A percentile compares a stretch with the other conserved stretches of the same genome.
Conservation (phyloP, 192 early-diverging fungal genomes). For the Physocladia obscura region DNA sequence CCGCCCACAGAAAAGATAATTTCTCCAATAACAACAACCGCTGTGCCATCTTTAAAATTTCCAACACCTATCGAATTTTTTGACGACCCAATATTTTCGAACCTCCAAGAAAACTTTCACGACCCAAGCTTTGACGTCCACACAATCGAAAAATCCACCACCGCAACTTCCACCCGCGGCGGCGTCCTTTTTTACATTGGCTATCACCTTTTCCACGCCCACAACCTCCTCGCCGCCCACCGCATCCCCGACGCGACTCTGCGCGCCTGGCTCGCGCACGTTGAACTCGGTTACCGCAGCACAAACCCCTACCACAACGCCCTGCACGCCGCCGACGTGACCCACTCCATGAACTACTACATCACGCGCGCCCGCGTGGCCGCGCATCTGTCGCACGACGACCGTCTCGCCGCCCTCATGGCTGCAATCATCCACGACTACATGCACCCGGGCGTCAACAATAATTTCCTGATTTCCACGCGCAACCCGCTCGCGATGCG, state of each 20-base stretch:
- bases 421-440: slow-evolving; percentile 50
- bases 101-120: slow-evolving; percentile 14
- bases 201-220: slow-evolving; percentile 30
- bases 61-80: neutral
- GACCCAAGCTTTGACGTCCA: slow-evolving; percentile 33
- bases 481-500: slow-evolving; percentile 79
- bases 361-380: slow-evolving; percentile 32
- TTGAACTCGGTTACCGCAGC: slow-evolving; percentile 39
- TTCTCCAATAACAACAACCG: neutral
- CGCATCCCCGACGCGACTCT: slow-evolving; percentile 29
- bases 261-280: slow-evolving; percentile 27
- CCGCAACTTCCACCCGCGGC: slow-evolving; percentile 10
- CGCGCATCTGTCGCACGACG: slow-evolving; percentile 29
- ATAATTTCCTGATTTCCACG: slow-evolving; percentile 84
- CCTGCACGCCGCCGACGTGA: slow-evolving; percentile 92
- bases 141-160: slow-evolving; percentile 31
- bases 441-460: slow-evolving; percentile 92
- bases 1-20: too few relatives aligned
- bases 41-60: neutral
- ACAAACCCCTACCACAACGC: slow-evolving; percentile 94
- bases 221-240: slow-evolving; percentile 29
- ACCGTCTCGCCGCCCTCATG: slow-evolving; percentile 47
- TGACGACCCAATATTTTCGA: neutral
- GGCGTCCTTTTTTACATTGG: slow-evolving; percentile 34
- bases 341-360: slow-evolving; percentile 83